phyloP scores from a whole-genome alignment of 2,329 filamentous ascomycete species.

The Tolypocladium tropicale region DNA sequence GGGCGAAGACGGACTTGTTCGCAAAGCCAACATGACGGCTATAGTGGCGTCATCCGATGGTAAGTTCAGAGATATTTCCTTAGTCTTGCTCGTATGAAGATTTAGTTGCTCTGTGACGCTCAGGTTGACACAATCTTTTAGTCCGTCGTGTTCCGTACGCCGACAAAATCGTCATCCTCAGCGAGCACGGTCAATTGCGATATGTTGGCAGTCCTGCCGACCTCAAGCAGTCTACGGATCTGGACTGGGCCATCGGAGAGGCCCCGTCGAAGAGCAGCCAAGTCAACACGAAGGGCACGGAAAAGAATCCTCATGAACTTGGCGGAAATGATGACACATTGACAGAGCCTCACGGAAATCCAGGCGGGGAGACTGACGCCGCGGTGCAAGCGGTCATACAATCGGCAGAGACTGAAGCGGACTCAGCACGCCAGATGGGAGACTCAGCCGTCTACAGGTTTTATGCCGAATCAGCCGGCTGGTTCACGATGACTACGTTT shows the following conservation, averaged over 20 bases:
- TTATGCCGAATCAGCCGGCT: conserved; percentile 16
- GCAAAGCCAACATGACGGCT: conserved; percentile 7
- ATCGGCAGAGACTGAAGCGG: background rate
- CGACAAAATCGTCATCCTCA: background rate
- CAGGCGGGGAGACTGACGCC: background rate
- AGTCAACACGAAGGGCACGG: background rate
- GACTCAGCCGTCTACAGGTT: conserved; percentile 11
- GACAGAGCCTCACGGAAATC: background rate
- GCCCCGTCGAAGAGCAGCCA: background rate
- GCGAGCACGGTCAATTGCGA: background rate
- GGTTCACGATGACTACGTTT: conserved; percentile 11
- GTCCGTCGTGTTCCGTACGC: background rate
- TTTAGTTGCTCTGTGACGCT: background rate
- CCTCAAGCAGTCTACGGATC: background rate
- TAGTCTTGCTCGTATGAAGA: background rate
- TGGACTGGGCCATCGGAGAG: background rate
- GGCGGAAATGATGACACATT: background rate
- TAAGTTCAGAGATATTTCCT: background rate
- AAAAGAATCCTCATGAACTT: background rate
- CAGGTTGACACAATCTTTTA: background rate
- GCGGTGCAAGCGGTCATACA: background rate
- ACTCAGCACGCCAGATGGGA: conserved; percentile 3
- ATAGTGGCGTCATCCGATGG: conserved; percentile 4
- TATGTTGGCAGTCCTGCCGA: background rate
- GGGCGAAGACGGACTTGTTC: conserved; percentile 7